These are phyloP conservation scores for Cucurbita ficifolia DNA, from an alignment of 306 rosid genomes.

Conservation along the genomic window DNA sequence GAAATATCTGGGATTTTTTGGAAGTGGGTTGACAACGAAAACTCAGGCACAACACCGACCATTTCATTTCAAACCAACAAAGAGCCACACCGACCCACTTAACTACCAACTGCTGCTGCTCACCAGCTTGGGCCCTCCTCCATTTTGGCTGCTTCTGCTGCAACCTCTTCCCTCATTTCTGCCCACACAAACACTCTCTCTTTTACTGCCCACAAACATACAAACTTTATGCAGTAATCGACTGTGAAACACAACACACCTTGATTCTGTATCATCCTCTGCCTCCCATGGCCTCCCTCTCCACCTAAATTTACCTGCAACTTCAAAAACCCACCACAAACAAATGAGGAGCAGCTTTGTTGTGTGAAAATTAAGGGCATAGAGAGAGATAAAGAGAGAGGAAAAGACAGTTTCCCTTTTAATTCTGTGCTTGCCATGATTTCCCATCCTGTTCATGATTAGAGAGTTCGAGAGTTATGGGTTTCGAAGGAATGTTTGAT, in stretches of 20 bases:
- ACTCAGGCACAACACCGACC: not conserved
- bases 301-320: conserved; percentile 2
- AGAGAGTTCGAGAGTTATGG: not conserved
- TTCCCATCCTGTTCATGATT: conserved; percentile 2
- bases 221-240: not conserved
- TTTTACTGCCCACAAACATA: not conserved
- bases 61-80: not conserved
- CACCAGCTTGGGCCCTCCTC: not conserved
- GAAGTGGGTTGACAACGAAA: not conserved
- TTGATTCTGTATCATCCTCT: not conserved
- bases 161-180: not conserved
- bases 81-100: conserved; percentile 3
- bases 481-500: not conserved
- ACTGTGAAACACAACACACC: not conserved
- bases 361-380: not conserved
- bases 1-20: conserved; percentile 2
- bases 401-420: conserved; percentile 6
- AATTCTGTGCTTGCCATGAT: conserved; percentile 4
- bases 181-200: not conserved
- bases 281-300: not conserved
- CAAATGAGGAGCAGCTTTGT: not conserved
- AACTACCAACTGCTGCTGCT: not conserved
- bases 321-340: not conserved
- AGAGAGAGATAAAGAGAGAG: not conserved
- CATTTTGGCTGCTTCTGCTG: not conserved